Evolutionary conservation across 352 stramenopile genomes (phyloP).

Genomic region (Phytophthora cryptogea): DNA sequence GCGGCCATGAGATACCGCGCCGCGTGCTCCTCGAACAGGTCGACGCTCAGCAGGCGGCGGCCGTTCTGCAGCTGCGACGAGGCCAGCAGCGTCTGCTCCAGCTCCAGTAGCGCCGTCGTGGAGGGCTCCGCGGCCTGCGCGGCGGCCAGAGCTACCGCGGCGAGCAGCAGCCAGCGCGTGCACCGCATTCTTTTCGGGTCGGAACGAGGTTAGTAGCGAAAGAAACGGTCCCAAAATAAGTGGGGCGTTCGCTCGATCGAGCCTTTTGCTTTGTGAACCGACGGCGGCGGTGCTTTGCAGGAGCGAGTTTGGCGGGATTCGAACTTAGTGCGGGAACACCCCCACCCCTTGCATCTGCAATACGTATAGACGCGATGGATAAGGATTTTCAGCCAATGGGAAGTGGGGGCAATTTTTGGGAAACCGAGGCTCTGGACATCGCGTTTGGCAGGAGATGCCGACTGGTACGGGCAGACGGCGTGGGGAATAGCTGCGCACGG

Average conservation of each 20-base stretch:
- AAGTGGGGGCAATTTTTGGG: constrained; percentile 14
- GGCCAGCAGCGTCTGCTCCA: constrained; percentile 33
- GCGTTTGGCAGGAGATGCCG: constrained; percentile 21
- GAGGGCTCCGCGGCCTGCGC: constrained; percentile 13
- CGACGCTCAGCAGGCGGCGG: constrained; percentile 28
- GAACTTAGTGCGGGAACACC: constrained; percentile 7
- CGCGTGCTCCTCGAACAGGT: constrained; percentile 46
- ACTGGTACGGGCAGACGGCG: not conserved
- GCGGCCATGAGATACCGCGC: constrained; percentile 46
- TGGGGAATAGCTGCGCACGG: not conserved
- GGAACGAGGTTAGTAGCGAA: constrained; percentile 5
- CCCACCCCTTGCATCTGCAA: constrained; percentile 30
- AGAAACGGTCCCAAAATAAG: constrained; percentile 14
- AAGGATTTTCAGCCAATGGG: constrained; percentile 13
- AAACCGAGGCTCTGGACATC: constrained; percentile 6
- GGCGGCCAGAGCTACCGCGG: constrained; percentile 24
- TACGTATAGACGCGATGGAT: constrained; percentile 12
- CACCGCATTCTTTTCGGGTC: constrained; percentile 36
- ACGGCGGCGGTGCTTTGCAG: constrained; percentile 6
- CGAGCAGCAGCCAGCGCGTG: constrained; percentile 35
- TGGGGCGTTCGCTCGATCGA: constrained; percentile 11
- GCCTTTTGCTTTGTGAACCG: constrained; percentile 36
- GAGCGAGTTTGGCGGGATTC: constrained; percentile 25
- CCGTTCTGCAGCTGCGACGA: constrained; percentile 25
- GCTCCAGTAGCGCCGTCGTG: constrained; percentile 15